These are phyloP conservation scores for Houttuynia cordata DNA, from an alignment of 164 flowering plant genomes.

Conservation along the genomic window DNA sequence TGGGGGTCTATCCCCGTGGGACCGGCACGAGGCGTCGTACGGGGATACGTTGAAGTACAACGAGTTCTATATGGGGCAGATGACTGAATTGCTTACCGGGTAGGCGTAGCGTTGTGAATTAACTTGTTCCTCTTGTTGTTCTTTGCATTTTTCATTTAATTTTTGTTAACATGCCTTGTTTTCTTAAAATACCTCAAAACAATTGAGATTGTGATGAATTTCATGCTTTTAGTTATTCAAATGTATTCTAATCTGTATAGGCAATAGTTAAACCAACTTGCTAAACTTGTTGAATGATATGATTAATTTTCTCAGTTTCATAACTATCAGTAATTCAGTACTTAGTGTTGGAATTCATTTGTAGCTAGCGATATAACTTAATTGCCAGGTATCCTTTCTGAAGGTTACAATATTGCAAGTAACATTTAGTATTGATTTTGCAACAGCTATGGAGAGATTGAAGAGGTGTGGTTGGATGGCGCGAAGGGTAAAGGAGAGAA, in stretches of 20 bases:
- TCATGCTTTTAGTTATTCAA: no score
- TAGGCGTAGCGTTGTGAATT: conserved; percentile 4
- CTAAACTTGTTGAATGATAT: no score
- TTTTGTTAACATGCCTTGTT: no score
- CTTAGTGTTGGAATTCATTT: no score
- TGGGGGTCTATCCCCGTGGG: conserved; percentile 97
- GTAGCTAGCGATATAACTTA: no score
- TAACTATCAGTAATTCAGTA: no score
- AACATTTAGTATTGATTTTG: background rate
- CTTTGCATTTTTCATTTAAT: background rate
- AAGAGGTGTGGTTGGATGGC: conserved; percentile 85
- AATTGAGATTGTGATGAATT: no score
- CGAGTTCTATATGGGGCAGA: conserved; percentile 76
- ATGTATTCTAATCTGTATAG: no score
- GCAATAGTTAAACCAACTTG: no score
- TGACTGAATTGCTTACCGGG: conserved; percentile 92
- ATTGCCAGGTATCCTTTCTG: background rate
- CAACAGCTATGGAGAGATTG: conserved; percentile 75
- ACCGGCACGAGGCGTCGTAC: conserved; percentile 68
- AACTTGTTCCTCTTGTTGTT: background rate
- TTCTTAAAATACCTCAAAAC: no score
- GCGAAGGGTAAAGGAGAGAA: conserved; percentile 87
- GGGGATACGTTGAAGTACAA: conserved; percentile 80
- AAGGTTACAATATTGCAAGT: background rate
- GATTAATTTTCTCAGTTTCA: no score